Evolutionary conservation across 768 basidiomycete genomes (phyloP).

Genomic region (Xerocomellus dryophilus): DNA sequence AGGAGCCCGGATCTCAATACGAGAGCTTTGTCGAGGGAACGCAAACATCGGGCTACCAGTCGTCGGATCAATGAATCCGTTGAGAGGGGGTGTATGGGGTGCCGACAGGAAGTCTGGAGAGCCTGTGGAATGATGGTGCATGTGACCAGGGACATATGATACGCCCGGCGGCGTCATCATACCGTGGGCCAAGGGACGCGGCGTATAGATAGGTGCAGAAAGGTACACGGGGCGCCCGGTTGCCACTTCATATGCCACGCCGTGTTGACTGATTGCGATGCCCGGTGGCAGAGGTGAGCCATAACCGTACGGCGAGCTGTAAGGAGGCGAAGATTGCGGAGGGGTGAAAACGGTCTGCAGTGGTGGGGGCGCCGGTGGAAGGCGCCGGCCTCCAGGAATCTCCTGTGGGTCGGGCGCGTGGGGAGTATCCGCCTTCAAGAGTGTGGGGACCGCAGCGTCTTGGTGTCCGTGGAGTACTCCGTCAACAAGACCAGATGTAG

Average conservation of each 20-base stretch:
- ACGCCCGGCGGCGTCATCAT: slow-evolving; percentile 47
- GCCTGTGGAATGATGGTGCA: slow-evolving; percentile 56
- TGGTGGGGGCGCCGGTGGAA: slow-evolving; percentile 41
- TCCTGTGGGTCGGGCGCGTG: slow-evolving; percentile 22
- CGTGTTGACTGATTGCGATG: slow-evolving; percentile 68
- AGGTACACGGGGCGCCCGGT: slow-evolving; percentile 80
- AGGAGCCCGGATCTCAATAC: slow-evolving; percentile 73
- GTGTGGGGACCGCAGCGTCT: slow-evolving; percentile 23
- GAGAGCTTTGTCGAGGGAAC: slow-evolving; percentile 66
- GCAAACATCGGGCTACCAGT: slow-evolving; percentile 72
- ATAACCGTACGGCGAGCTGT: slow-evolving; percentile 66
- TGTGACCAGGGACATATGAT: slow-evolving; percentile 58
- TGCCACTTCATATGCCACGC: slow-evolving; percentile 77
- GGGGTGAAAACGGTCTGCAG: slow-evolving; percentile 44
- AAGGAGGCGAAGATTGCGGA: slow-evolving; percentile 52
- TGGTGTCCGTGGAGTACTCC: slow-evolving; percentile 28
- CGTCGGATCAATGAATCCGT: slow-evolving; percentile 61
- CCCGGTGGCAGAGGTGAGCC: slow-evolving; percentile 61
- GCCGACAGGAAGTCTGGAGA: slow-evolving; percentile 64
- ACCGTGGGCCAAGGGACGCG: slow-evolving; percentile 60
- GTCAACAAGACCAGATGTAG: slow-evolving; percentile 11
- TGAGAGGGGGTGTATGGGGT: slow-evolving; percentile 59
- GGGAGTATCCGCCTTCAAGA: slow-evolving; percentile 32
- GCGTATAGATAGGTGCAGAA: slow-evolving; percentile 62
- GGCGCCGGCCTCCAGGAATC: slow-evolving; percentile 20